Evolutionary conservation across 169 alveolate genomes (phyloP).

Genomic region (Cryptosporidium felis): DNA sequence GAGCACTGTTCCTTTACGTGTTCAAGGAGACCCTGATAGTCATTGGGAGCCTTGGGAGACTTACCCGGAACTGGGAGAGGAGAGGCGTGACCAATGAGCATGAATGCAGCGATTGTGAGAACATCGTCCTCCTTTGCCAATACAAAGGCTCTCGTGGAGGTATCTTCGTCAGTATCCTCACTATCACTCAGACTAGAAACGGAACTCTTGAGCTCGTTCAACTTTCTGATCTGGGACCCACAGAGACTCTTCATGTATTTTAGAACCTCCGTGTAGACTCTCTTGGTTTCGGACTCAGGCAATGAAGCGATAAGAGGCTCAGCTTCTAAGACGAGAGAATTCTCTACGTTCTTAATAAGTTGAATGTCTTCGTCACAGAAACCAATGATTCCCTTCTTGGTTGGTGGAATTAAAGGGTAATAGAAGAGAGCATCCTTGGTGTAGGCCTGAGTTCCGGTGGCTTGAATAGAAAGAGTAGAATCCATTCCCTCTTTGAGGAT

Average conservation of each 20-base stretch:
- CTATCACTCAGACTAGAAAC: neutral
- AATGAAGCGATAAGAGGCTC: neutral
- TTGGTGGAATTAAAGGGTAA: slow-evolving; percentile 60
- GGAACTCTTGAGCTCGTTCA: neutral
- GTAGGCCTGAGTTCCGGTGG: slow-evolving; percentile 18
- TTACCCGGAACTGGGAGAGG: slow-evolving; percentile 40
- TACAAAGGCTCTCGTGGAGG: slow-evolving; percentile 8
- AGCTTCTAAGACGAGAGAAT: neutral
- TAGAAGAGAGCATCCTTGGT: slow-evolving; percentile 33
- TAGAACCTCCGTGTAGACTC: slow-evolving; percentile 21
- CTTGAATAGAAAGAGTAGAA: neutral
- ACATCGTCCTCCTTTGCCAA: slow-evolving; percentile 58
- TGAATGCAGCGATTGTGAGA: slow-evolving; percentile 1
- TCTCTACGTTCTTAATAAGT: slow-evolving; percentile 17
- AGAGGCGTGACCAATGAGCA: slow-evolving; percentile 52
- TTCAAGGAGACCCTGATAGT: neutral
- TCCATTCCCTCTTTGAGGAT: neutral
- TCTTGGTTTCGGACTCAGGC: slow-evolving; percentile 51
- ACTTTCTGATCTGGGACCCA: slow-evolving; percentile 5
- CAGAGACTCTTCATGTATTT: slow-evolving; percentile 8
- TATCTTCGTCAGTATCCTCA: neutral
- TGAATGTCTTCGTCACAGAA: slow-evolving; percentile 24
- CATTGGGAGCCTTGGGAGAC: slow-evolving; percentile 17
- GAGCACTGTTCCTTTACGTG: slow-evolving; percentile 4
- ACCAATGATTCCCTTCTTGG: neutral